Percentiles rank a stretch among this genome's conserved stretches.
Conservation (phyloP, 2,329 filamentous ascomycete species). For the Diaporthe batatas region DNA sequence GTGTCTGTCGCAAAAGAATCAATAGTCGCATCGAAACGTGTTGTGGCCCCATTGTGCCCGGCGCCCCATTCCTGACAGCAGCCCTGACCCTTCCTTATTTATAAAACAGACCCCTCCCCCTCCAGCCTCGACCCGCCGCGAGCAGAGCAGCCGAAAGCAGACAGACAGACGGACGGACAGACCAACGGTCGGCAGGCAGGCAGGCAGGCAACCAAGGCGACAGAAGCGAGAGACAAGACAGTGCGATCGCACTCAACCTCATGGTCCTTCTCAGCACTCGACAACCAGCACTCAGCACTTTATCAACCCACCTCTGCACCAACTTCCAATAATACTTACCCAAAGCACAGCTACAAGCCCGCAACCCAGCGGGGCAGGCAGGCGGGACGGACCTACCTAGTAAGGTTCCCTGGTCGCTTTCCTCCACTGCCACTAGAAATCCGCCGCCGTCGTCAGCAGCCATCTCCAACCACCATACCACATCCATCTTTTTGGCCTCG, state of each 20-base stretch:
- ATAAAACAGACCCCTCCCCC: not conserved
- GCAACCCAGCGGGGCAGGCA: constrained; percentile 28
- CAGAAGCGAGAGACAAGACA: not conserved
- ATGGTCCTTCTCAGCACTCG: too few species aligned
- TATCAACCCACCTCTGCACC: not conserved
- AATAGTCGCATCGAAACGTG: constrained; percentile 32
- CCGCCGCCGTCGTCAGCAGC: constrained; percentile 25
- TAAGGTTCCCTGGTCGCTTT: constrained; percentile 18
- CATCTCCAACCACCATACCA: not conserved
- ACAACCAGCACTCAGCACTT: not conserved
- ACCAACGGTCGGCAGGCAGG: not conserved
- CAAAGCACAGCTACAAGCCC: constrained; percentile 14
- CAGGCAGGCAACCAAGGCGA: not conserved
- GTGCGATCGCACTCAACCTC: constrained; percentile 2
- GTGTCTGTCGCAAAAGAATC: constrained; percentile 30
- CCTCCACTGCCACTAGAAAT: constrained; percentile 18
- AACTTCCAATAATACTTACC: not conserved
- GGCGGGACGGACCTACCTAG: constrained; percentile 11
- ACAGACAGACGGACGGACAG: not conserved
- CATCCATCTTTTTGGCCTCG: constrained; percentile 38
- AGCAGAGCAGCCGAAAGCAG: not conserved
- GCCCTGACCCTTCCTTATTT: constrained; percentile 15
- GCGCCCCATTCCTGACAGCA: constrained; percentile 16
- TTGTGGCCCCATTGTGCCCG: constrained; percentile 28
- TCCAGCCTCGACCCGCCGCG: constrained; percentile 7